These are phyloP conservation scores for Suhomyces wounanorum DNA, from an alignment of 1,139 yeast species.

Conservation along the genomic window DNA sequence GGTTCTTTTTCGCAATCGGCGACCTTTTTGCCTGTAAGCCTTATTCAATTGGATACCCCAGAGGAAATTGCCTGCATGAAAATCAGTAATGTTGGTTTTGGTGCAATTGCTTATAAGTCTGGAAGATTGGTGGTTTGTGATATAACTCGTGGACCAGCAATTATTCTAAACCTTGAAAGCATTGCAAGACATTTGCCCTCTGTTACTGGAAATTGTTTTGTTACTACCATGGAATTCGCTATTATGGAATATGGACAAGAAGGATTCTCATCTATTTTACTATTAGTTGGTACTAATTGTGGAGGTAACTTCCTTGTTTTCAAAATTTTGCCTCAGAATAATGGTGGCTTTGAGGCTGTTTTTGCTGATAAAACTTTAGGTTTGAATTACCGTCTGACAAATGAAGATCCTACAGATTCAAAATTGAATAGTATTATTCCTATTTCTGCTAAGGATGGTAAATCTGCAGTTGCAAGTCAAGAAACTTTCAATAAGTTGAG, in stretches of 20 bases:
- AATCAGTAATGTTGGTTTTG: constrained; percentile 80
- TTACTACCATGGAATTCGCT: constrained; percentile 71
- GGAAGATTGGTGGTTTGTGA: constrained; percentile 81
- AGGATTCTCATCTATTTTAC: constrained; percentile 66
- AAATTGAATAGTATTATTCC: constrained; percentile 61
- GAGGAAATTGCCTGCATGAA: constrained; percentile 59
- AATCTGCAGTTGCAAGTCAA: constrained; percentile 63
- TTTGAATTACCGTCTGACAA: constrained; percentile 36
- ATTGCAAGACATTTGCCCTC: constrained; percentile 44
- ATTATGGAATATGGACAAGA: constrained; percentile 69
- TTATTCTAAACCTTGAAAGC: constrained; percentile 58
- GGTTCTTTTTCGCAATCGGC: constrained; percentile 35
- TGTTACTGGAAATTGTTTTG: constrained; percentile 34
- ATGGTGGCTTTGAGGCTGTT: constrained; percentile 69
- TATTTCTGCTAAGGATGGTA: constrained; percentile 58
- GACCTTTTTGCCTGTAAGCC: constrained; percentile 65
- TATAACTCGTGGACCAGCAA: constrained; percentile 76
- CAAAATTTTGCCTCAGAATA: constrained; percentile 65
- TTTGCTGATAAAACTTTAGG: constrained; percentile 52
- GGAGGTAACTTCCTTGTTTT: constrained; percentile 72
- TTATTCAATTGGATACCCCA: constrained; percentile 44
- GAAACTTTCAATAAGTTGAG: constrained; percentile 61
- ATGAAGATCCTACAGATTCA: constrained; percentile 48
- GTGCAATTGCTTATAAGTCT: constrained; percentile 74
- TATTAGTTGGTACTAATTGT: constrained; percentile 75